Evolutionary conservation across 345 rosid genomes (phyloP).

Genomic region (Limnanthes douglasii): DNA sequence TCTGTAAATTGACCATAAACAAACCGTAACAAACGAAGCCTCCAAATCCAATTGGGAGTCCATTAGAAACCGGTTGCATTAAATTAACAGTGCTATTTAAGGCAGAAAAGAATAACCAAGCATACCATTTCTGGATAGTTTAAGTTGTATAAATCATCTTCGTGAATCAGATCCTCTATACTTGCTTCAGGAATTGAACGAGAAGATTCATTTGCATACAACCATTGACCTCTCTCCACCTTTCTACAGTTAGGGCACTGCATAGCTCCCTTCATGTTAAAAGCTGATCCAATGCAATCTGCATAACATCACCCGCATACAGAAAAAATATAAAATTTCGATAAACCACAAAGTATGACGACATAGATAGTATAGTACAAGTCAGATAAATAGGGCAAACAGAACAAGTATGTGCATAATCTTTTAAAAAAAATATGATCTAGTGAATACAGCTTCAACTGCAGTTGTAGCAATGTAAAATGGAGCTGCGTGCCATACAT

Average conservation of each 20-base stretch:
- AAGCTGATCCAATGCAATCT: slow-evolving; percentile 85
- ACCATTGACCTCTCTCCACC: slow-evolving; percentile 67
- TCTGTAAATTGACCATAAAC: too few relatives aligned
- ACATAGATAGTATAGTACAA: not conserved
- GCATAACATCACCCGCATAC: too few relatives aligned
- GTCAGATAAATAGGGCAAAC: not conserved
- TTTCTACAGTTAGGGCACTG: slow-evolving; percentile 76
- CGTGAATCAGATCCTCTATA: slow-evolving; percentile 51
- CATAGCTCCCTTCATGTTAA: slow-evolving; percentile 68
- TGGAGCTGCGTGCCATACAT: too few relatives aligned
- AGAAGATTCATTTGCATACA: slow-evolving; percentile 42
- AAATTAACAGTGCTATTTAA: too few relatives aligned
- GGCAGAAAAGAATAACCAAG: too few relatives aligned
- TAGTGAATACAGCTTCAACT: too few relatives aligned
- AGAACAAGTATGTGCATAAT: not conserved
- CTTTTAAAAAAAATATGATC: too few relatives aligned
- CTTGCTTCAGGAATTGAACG: slow-evolving; percentile 32
- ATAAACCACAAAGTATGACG: not conserved
- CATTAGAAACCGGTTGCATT: too few relatives aligned
- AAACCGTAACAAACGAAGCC: too few relatives aligned
- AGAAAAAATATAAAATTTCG: too few relatives aligned
- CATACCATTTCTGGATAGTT: slow-evolving; percentile 55
- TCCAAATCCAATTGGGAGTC: too few relatives aligned
- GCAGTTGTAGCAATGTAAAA: too few relatives aligned
- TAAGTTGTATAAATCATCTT: slow-evolving; percentile 35